A percentile compares a stretch with the other conserved stretches of the same genome.
Evolutionary conservation across 2,329 filamentous ascomycete genomes (phyloP).

Genomic region (Chrysosporium keratinophilum): DNA sequence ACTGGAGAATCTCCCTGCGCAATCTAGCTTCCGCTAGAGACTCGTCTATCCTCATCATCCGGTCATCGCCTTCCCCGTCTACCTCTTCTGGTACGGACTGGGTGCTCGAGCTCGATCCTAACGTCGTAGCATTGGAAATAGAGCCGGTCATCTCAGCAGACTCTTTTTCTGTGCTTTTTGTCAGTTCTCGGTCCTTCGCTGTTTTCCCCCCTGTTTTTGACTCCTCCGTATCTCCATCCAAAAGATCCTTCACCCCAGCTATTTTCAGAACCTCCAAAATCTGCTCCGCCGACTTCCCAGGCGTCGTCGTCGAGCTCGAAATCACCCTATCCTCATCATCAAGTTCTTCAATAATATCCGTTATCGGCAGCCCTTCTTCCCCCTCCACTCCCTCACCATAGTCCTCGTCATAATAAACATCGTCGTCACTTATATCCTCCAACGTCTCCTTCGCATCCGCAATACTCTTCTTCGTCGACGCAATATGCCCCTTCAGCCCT

Average conservation of each 20-base stretch:
- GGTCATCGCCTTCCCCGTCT: conserved; percentile 13
- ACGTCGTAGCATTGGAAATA: conserved; percentile 2
- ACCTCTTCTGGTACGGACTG: background rate
- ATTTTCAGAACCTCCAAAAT: conserved; percentile 65
- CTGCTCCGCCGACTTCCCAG: conserved; percentile 56
- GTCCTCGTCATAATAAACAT: conserved; percentile 48
- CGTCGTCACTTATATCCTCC: conserved; percentile 59
- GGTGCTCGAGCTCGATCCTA: background rate
- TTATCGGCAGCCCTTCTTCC: conserved; percentile 65
- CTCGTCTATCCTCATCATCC: conserved; percentile 62
- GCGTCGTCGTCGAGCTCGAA: conserved; percentile 54
- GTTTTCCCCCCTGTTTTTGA: background rate
- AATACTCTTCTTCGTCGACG: no score
- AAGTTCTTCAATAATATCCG: conserved; percentile 83
- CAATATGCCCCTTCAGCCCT: no score
- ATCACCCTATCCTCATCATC: conserved; percentile 84
- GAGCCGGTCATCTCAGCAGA: background rate
- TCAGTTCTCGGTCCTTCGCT: background rate
- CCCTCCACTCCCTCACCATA: conserved; percentile 42
- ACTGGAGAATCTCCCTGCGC: conserved; percentile 80
- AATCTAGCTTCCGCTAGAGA: conserved; percentile 67
- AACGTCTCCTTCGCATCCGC: conserved; percentile 37
- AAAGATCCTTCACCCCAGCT: conserved; percentile 54
- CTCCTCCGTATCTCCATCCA: conserved; percentile 12
- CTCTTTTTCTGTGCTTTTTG: background rate